phyloP scores from a whole-genome alignment of 352 stramenopile genomes.

The Phytophthora melonis region DNA sequence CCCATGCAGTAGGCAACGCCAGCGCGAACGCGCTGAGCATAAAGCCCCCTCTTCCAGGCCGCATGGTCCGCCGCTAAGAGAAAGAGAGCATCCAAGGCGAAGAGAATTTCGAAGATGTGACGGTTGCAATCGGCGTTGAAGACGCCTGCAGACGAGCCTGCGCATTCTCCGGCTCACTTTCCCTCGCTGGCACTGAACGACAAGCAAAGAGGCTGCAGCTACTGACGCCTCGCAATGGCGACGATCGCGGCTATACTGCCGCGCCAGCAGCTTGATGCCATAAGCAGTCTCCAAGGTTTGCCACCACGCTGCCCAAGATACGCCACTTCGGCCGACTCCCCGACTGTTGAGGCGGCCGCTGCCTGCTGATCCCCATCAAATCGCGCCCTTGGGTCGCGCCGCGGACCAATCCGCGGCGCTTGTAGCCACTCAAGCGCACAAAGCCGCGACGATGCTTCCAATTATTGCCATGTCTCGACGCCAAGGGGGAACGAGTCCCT shows the following conservation, averaged over 20 bases:
- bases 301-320: no score
- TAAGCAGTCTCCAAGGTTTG: background rate
- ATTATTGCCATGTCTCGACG: conserved; percentile 26
- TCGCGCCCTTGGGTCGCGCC: background rate
- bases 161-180: conserved; percentile 27
- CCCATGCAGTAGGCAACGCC: no score
- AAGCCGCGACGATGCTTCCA: background rate
- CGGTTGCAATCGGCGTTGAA: conserved; percentile 4
- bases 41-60: background rate
- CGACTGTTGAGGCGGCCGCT: background rate
- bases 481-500: conserved; percentile 3
- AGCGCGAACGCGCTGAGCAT: background rate
- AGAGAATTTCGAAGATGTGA: conserved; percentile 38
- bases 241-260: no score
- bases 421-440: background rate
- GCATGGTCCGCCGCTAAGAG: conserved; percentile 1
- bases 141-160: background rate
- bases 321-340: no score
- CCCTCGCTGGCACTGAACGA: background rate
- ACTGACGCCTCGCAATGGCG: no score
- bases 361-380: background rate
- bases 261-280: no score
- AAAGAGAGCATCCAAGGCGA: background rate
- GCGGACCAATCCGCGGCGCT: background rate
- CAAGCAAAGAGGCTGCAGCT: no score